Evolutionary conservation across 257 asterid genomes (phyloP).

Genomic region (Thymus quinquecostatus): DNA sequence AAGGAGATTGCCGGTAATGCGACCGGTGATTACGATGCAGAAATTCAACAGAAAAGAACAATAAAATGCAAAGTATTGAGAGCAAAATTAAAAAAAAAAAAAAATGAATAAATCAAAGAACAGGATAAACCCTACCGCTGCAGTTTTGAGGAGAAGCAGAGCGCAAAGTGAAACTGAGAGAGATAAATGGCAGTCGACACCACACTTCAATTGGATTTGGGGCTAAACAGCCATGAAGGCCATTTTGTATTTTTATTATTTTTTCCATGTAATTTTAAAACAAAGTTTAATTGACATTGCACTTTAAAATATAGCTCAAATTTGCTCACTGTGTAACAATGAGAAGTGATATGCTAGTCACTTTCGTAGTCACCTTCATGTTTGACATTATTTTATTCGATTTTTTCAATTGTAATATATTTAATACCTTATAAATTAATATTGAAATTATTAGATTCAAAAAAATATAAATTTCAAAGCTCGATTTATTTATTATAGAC

Average conservation of each 20-base stretch:
- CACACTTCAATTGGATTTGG: neutral
- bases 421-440: no score
- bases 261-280: no score
- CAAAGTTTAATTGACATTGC: no score
- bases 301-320: no score
- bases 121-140: constrained; percentile 32
- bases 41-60: neutral
- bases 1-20: neutral
- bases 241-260: neutral
- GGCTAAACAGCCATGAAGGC: neutral
- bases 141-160: constrained; percentile 14
- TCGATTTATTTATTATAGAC: no score
- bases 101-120: neutral
- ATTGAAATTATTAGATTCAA: no score
- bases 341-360: no score
- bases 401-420: no score
- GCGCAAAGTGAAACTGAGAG: constrained; percentile 15
- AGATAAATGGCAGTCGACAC: neutral
- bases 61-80: neutral
- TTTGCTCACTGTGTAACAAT: no score
- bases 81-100: neutral
- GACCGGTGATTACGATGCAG: neutral
- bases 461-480: no score
- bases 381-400: no score
- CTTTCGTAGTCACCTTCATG: no score